Evolutionary conservation across 176 grass and related monocot species (phyloP).

Genomic region (Ananas comosus): DNA sequence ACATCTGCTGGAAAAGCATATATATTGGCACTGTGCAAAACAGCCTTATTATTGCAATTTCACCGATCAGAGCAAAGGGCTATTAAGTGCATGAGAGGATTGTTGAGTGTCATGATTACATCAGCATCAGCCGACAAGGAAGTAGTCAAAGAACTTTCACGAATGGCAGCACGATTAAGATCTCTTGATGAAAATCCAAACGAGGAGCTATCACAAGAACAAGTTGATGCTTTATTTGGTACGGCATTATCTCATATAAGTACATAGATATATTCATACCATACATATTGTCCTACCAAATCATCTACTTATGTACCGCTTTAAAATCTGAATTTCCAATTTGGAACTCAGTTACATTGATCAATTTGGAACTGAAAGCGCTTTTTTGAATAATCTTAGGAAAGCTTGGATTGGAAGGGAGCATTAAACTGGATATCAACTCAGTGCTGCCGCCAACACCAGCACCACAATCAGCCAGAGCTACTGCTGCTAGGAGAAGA

Average conservation of each 20-base stretch:
- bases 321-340: background rate
- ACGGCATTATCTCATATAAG: constrained; percentile 1
- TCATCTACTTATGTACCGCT: no score
- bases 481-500: constrained; percentile 42
- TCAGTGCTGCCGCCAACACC: constrained; percentile 47
- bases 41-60: constrained; percentile 50
- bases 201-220: constrained; percentile 49
- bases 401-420: constrained; percentile 52
- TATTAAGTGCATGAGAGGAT: constrained; percentile 75
- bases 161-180: constrained; percentile 59
- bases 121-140: constrained; percentile 47
- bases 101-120: constrained; percentile 36
- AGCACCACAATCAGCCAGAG: constrained; percentile 43
- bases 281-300: no score
- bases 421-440: constrained; percentile 32
- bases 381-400: constrained; percentile 24
- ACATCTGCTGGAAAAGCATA: constrained; percentile 73
- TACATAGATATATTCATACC: no score
- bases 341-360: background rate
- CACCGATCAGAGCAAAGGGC: constrained; percentile 64
- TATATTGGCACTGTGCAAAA: constrained; percentile 45
- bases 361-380: background rate
- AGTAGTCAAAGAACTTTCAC: constrained; percentile 56
- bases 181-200: constrained; percentile 48
- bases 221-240: constrained; percentile 45